These are phyloP conservation scores for Aureobasidium musti DNA, from an alignment of 2,329 filamentous ascomycete species.

Conservation along the genomic window DNA sequence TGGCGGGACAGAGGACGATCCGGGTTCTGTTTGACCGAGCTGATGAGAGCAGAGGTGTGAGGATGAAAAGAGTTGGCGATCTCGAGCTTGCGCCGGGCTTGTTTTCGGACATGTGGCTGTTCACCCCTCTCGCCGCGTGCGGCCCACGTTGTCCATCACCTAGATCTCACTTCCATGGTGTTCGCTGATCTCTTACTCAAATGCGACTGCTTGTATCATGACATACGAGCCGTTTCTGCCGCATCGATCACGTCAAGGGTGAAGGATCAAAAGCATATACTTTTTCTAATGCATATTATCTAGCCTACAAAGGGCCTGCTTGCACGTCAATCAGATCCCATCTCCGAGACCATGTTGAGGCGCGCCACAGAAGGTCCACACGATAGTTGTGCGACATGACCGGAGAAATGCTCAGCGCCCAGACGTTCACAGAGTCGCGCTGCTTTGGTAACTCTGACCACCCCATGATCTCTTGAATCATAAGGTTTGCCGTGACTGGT, in stretches of 20 bases:
- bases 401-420: constrained; percentile 24
- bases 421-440: constrained; percentile 7
- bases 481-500: constrained; percentile 8
- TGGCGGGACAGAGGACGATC: constrained; percentile 13
- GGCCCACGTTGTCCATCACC: constrained; percentile 23
- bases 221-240: constrained; percentile 21
- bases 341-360: constrained; percentile 1
- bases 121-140: constrained; percentile 20
- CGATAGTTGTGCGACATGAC: constrained; percentile 11
- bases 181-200: constrained; percentile 19
- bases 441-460: constrained; percentile 20
- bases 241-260: not conserved
- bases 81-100: constrained; percentile 12
- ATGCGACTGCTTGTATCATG: constrained; percentile 18
- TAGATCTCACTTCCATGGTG: constrained; percentile 2
- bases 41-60: not conserved
- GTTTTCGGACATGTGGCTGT: constrained; percentile 25
- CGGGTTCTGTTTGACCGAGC: not conserved
- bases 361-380: constrained; percentile 9
- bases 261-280: constrained; percentile 26
- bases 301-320: not conserved
- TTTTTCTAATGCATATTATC: constrained; percentile 4
- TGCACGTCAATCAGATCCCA: not conserved
- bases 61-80: not conserved
- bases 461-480: constrained; percentile 25